These are phyloP conservation scores for Ustilago sp. DNA, from an alignment of 1,284 basidiomycete species.

Conservation along the genomic window DNA sequence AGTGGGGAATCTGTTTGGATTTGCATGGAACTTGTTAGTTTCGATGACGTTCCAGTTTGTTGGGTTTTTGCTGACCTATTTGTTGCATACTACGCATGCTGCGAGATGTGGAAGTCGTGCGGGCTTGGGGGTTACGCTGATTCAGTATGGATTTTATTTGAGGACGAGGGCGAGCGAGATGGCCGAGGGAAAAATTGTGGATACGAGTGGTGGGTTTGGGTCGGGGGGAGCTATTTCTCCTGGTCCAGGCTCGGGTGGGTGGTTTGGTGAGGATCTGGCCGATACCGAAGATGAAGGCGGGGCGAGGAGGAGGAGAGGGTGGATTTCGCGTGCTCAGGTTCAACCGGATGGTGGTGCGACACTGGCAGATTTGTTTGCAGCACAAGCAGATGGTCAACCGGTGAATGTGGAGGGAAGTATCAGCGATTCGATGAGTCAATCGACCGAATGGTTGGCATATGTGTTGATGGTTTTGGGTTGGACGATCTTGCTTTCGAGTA, in stretches of 20 bases:
- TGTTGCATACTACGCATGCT: constrained; percentile 79
- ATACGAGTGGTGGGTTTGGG: constrained; percentile 16
- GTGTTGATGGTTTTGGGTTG: constrained; percentile 90
- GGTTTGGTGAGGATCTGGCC: constrained; percentile 44
- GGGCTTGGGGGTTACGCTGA: constrained; percentile 92
- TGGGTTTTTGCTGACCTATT: constrained; percentile 69
- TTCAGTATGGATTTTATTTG: constrained; percentile 86
- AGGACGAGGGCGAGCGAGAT: constrained; percentile 72
- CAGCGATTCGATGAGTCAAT: constrained; percentile 70
- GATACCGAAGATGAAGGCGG: constrained; percentile 3
- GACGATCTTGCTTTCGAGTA: constrained; percentile 79
- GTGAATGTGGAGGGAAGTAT: constrained; percentile 70
- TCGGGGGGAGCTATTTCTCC: constrained; percentile 22
- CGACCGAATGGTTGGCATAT: constrained; percentile 86
- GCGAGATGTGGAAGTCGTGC: constrained; percentile 93
- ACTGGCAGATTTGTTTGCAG: constrained; percentile 63
- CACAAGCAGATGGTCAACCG: constrained; percentile 65
- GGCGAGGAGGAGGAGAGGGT: constrained; percentile 14
- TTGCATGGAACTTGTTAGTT: constrained; percentile 83
- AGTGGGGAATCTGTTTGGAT: constrained; percentile 77
- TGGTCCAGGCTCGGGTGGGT: constrained; percentile 61
- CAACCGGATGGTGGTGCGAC: constrained; percentile 43
- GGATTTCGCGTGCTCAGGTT: constrained; percentile 21
- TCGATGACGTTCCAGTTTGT: constrained; percentile 97
- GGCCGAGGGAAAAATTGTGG: constrained; percentile 64